These are phyloP conservation scores for Lepiota subincarnata DNA, from an alignment of 768 basidiomycete species.

Conservation along the genomic window DNA sequence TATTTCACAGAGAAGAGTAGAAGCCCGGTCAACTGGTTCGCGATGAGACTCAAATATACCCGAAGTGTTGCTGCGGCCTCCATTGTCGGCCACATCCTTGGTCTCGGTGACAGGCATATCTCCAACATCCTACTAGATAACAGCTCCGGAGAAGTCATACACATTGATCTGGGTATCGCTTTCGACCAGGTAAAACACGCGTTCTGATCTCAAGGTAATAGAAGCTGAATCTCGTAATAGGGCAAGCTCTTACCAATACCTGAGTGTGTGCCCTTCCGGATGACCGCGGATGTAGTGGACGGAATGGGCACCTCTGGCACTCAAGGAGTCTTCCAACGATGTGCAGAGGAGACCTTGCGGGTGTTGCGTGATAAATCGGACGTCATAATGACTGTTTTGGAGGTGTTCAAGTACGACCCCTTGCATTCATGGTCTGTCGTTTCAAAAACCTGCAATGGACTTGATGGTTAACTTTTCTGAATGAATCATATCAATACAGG, in stretches of 20 bases:
- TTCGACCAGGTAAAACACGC: conserved; percentile 75
- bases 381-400: conserved; percentile 90
- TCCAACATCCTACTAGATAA: conserved; percentile 91
- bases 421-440: conserved; percentile 78
- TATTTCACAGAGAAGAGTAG: conserved; percentile 91
- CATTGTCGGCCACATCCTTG: conserved; percentile 90
- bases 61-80: conserved; percentile 92
- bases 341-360: conserved; percentile 90
- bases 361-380: conserved; percentile 83
- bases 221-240: conserved; percentile 32
- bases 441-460: neutral
- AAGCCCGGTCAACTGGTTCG: conserved; percentile 87
- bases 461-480: neutral
- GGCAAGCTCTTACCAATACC: conserved; percentile 77
- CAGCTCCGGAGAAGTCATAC: conserved; percentile 79
- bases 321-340: conserved; percentile 91
- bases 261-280: conserved; percentile 90
- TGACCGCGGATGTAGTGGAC: conserved; percentile 92
- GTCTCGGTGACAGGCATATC: conserved; percentile 88
- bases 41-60: conserved; percentile 83
- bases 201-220: neutral
- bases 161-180: conserved; percentile 95
- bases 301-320: conserved; percentile 89
- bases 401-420: conserved; percentile 96
- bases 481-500: conserved; percentile 36